phyloP scores from a whole-genome alignment of 148 eudicot genomes.

The Spergularia bocconei region DNA sequence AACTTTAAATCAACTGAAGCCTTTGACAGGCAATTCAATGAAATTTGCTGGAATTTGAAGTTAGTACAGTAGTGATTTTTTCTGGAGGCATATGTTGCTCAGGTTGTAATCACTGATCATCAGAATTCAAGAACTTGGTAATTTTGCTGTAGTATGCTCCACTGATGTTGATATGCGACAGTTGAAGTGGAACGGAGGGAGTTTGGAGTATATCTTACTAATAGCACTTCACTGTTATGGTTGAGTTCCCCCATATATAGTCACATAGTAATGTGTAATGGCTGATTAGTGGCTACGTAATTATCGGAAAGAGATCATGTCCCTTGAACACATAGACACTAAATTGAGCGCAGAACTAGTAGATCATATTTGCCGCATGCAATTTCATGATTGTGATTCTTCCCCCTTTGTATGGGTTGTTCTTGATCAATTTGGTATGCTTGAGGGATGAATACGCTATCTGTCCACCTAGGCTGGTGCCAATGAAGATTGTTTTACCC shows the following conservation, averaged over 20 bases:
- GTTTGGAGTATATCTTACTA: no score
- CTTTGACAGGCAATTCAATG: neutral
- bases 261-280: no score
- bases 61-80: neutral
- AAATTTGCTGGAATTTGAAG: neutral
- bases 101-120: neutral
- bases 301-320: no score
- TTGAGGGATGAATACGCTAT: no score
- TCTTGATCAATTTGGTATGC: no score
- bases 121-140: neutral
- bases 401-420: no score
- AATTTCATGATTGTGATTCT: neutral
- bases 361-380: neutral
- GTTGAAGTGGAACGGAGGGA: neutral
- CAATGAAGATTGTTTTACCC: no score
- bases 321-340: neutral
- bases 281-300: no score
- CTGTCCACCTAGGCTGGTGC: no score
- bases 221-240: no score
- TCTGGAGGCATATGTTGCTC: neutral
- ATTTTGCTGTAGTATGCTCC: neutral
- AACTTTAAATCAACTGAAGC: neutral
- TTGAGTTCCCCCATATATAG: no score
- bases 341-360: neutral
- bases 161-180: neutral